Evolutionary conservation across 176 grass and related monocot species (phyloP).

Genomic region (Oryza coarctata): DNA sequence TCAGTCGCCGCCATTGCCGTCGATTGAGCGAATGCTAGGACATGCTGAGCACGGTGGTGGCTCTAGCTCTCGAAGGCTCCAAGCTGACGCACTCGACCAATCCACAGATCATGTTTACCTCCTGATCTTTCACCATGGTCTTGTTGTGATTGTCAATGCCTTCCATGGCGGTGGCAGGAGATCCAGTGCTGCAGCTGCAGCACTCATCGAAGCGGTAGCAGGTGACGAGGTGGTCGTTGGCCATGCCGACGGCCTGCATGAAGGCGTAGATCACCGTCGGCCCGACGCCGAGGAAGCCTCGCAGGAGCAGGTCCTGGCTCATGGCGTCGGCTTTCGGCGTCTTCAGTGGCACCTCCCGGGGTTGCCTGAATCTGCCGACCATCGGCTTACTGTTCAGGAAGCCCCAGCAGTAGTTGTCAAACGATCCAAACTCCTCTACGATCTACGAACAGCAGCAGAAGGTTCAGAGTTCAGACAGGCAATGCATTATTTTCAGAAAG

Average conservation of each 20-base stretch:
- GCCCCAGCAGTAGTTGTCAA: slow-evolving; percentile 86
- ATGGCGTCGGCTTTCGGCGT: slow-evolving; percentile 80
- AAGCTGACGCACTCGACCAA: slow-evolving; percentile 40
- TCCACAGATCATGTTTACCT: slow-evolving; percentile 31
- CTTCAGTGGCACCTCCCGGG: slow-evolving; percentile 79
- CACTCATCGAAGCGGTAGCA: slow-evolving; percentile 86
- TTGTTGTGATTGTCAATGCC: neutral
- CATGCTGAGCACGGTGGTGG: slow-evolving; percentile 42
- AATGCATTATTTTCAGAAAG: slow-evolving; percentile 1
- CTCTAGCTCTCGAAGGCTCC: slow-evolving; percentile 28
- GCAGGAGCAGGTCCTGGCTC: slow-evolving; percentile 78
- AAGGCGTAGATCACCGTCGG: slow-evolving; percentile 92
- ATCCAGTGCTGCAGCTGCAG: neutral
- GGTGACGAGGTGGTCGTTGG: slow-evolving; percentile 82
- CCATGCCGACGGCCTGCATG: slow-evolving; percentile 95
- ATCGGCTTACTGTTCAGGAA: slow-evolving; percentile 72
- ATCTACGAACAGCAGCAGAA: slow-evolving; percentile 48
- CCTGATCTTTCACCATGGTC: slow-evolving; percentile 35
- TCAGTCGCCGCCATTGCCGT: neutral
- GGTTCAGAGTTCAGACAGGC: slow-evolving; percentile 14
- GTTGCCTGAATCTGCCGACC: slow-evolving; percentile 58
- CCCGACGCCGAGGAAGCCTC: slow-evolving; percentile 82
- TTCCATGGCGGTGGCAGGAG: neutral
- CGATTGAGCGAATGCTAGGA: slow-evolving; percentile 34
- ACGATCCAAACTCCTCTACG: slow-evolving; percentile 88